A percentile compares a stretch with the other conserved stretches of the same genome.
These are phyloP conservation scores for Noccaea caerulescens DNA, from an alignment of 345 rosid species.

Conservation along the genomic window DNA sequence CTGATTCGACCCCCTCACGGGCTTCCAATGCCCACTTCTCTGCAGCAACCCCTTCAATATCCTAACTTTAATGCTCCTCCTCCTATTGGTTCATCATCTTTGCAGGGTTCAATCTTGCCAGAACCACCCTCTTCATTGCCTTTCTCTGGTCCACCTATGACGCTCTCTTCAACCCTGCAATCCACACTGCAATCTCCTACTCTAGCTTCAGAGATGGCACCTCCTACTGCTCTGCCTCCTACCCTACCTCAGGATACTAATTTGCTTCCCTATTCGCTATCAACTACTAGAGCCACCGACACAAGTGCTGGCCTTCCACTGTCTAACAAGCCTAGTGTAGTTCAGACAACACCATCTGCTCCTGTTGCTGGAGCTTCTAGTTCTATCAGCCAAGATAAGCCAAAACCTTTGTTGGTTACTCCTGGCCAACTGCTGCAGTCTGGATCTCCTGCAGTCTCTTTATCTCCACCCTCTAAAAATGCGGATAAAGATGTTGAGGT, in stretches of 20 bases:
- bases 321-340: conserved; percentile 52
- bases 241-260: conserved; percentile 47
- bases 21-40: conserved; percentile 62
- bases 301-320: conserved; percentile 50
- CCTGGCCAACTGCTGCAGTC: conserved; percentile 81
- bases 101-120: conserved; percentile 57
- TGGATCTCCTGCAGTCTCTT: conserved; percentile 49
- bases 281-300: conserved; percentile 57
- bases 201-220: conserved; percentile 62
- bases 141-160: conserved; percentile 29
- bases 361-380: conserved; percentile 50
- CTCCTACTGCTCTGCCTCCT: conserved; percentile 55
- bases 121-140: conserved; percentile 55
- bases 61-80: conserved; percentile 66
- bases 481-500: conserved; percentile 74
- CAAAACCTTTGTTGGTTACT: conserved; percentile 61
- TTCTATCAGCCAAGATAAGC: conserved; percentile 53
- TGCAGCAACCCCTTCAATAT: conserved; percentile 77
- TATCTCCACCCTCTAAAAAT: conserved; percentile 52
- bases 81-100: conserved; percentile 53
- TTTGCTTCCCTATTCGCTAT: conserved; percentile 56
- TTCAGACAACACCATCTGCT: conserved; percentile 51
- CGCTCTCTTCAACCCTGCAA: conserved; percentile 41
- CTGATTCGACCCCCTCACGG: conserved; percentile 79
- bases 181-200: conserved; percentile 55